A percentile compares a stretch with the other conserved stretches of the same genome.
These are phyloP conservation scores for Cladorrhinum samala DNA, from an alignment of 495 filamentous ascomycete species.

Conservation along the genomic window DNA sequence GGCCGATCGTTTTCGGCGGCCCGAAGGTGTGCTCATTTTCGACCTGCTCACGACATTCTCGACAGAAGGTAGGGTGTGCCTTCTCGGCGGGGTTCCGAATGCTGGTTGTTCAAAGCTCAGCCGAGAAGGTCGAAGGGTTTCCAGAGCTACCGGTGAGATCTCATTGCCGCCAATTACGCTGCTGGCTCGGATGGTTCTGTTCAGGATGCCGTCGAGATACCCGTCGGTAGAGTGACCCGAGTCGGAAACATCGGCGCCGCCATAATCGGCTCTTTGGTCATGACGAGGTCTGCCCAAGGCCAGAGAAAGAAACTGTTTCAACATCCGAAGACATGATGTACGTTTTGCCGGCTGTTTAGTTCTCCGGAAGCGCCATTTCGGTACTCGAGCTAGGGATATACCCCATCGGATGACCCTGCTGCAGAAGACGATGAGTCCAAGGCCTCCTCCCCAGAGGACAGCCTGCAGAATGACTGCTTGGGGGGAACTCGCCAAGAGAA, in stretches of 20 bases:
- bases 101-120: constrained; percentile 14
- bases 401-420: constrained; percentile 77
- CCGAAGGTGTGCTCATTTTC: constrained; percentile 53
- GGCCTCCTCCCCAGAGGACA: constrained; percentile 80
- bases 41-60: constrained; percentile 20
- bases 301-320: constrained; percentile 26
- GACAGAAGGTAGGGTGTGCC: constrained; percentile 49
- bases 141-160: neutral
- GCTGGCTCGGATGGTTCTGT: neutral
- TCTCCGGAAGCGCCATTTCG: constrained; percentile 80
- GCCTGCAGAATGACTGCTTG: constrained; percentile 78
- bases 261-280: constrained; percentile 11
- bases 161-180: constrained; percentile 13
- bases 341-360: constrained; percentile 22
- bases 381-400: constrained; percentile 77
- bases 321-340: constrained; percentile 12
- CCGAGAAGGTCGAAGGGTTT: constrained; percentile 8
- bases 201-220: constrained; percentile 3
- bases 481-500: constrained; percentile 71
- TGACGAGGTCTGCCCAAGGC: constrained; percentile 22
- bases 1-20: constrained; percentile 60
- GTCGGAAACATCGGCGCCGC: constrained; percentile 9
- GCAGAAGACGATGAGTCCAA: constrained; percentile 68
- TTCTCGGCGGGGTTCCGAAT: constrained; percentile 27
- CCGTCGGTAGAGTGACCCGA: constrained; percentile 19